phyloP scores from a whole-genome alignment of 176 grass and related monocot genomes.

The Aegilops sharonensis region DNA sequence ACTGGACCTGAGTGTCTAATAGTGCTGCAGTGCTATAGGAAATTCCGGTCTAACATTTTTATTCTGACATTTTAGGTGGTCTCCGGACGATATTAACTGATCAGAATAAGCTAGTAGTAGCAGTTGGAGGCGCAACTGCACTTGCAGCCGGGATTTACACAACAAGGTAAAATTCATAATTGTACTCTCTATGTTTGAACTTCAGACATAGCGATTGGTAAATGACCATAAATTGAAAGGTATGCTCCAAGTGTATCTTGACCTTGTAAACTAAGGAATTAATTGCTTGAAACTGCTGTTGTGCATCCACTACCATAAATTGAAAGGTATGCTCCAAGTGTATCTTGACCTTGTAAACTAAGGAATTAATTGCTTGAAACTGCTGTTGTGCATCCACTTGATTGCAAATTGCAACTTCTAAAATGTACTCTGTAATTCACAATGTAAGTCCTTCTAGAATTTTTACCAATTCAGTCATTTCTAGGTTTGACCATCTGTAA shows the following conservation, averaged over 20 bases:
- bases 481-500: neutral
- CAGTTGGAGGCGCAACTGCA: slow-evolving; percentile 79
- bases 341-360: neutral
- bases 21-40: neutral
- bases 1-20: too few species aligned
- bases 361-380: neutral
- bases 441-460: neutral
- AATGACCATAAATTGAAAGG: neutral
- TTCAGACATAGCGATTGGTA: neutral
- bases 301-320: neutral
- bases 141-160: slow-evolving; percentile 87
- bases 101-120: slow-evolving; percentile 88
- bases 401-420: slow-evolving; percentile 4
- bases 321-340: neutral
- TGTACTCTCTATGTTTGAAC: neutral
- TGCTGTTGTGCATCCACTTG: slow-evolving; percentile 8
- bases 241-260: neutral
- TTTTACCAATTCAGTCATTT: neutral
- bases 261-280: neutral
- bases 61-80: slow-evolving; percentile 54
- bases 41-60: slow-evolving; percentile 3
- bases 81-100: slow-evolving; percentile 86
- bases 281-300: slow-evolving; percentile 11
- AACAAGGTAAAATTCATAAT: slow-evolving; percentile 62
- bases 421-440: neutral